These are phyloP conservation scores for Diaporthe sp. DNA, from an alignment of 2,329 filamentous ascomycete species.

Conservation along the genomic window DNA sequence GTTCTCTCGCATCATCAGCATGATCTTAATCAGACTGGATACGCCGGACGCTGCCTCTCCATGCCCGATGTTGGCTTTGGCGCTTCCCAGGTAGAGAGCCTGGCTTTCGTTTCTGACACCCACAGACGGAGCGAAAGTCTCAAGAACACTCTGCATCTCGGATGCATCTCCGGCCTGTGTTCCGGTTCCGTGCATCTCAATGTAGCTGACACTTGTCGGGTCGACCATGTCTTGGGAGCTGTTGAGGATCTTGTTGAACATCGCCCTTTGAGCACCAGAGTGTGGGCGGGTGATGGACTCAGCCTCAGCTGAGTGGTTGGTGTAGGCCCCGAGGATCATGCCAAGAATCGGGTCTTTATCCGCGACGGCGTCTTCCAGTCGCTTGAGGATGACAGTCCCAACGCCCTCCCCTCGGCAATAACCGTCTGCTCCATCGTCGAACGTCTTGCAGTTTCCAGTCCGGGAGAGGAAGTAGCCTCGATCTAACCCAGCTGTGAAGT, in stretches of 20 bases:
- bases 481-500: conserved; percentile 72
- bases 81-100: conserved; percentile 71
- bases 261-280: conserved; percentile 5
- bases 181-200: conserved; percentile 34
- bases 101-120: conserved; percentile 52
- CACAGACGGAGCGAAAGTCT: conserved; percentile 61
- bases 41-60: conserved; percentile 41
- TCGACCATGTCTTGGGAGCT: conserved; percentile 67
- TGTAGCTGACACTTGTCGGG: conserved; percentile 65
- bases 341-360: conserved; percentile 54
- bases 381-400: conserved; percentile 61
- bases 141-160: conserved; percentile 83
- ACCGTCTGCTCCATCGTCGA: conserved; percentile 54
- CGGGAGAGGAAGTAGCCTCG: conserved; percentile 72
- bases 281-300: conserved; percentile 25
- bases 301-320: conserved; percentile 30
- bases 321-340: not conserved
- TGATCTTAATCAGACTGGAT: conserved; percentile 41
- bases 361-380: conserved; percentile 56
- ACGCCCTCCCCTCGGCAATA: conserved; percentile 66
- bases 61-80: conserved; percentile 55
- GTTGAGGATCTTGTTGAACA: conserved; percentile 28
- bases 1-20: conserved; percentile 41
- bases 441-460: conserved; percentile 50
- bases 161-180: conserved; percentile 57